Percentiles rank a stretch among this genome's conserved stretches.
Evolutionary conservation across 306 rosid species (phyloP).

Genomic region (Lotus japonicus): DNA sequence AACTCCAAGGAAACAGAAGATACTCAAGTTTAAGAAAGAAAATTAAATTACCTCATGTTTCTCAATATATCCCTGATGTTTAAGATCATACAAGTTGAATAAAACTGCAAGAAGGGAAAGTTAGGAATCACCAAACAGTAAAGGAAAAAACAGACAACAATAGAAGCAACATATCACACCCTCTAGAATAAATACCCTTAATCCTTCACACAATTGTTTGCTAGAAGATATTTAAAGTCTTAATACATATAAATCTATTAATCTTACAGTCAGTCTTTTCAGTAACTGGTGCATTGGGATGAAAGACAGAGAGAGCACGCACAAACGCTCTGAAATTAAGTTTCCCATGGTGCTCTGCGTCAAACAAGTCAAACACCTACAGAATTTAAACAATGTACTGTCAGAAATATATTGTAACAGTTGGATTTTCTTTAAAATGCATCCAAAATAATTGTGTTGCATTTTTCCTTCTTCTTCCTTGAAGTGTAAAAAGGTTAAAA

Average conservation of each 20-base stretch:
- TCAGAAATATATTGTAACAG: too few species aligned
- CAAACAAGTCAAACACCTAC: slow-evolving; percentile 83
- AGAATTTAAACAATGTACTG: slow-evolving; percentile 26
- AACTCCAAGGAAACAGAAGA: neutral
- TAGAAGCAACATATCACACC: neutral
- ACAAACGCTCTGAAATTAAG: slow-evolving; percentile 81
- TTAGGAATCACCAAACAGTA: slow-evolving; percentile 15
- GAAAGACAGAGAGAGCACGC: slow-evolving; percentile 76
- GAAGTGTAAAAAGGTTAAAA: neutral
- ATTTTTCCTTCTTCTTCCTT: neutral
- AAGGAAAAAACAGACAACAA: neutral
- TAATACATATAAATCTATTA: slow-evolving; percentile 10
- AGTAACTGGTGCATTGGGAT: slow-evolving; percentile 67
- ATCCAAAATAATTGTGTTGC: neutral
- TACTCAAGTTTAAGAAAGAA: neutral
- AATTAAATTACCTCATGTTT: slow-evolving; percentile 61
- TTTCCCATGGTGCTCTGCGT: slow-evolving; percentile 50
- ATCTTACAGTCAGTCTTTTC: slow-evolving; percentile 75
- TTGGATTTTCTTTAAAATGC: too few species aligned
- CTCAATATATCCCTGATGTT: slow-evolving; percentile 71
- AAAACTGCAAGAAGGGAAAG: slow-evolving; percentile 60
- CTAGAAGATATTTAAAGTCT: slow-evolving; percentile 1
- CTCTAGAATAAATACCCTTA: neutral
- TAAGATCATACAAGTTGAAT: slow-evolving; percentile 71
- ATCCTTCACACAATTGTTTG: neutral